phyloP scores from a whole-genome alignment of 441 rosid species.

The Populus hybrid region DNA sequence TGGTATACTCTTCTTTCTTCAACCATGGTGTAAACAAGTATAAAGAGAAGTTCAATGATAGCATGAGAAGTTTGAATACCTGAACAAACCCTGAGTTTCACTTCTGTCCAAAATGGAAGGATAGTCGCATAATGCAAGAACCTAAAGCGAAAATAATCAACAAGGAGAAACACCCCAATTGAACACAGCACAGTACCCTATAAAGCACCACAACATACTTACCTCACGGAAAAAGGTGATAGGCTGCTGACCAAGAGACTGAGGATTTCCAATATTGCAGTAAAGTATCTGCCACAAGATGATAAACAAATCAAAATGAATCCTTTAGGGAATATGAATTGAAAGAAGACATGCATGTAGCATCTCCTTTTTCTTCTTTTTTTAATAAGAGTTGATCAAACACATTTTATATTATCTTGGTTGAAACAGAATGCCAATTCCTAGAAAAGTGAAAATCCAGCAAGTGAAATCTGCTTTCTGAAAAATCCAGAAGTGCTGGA shows the following conservation, averaged over 20 bases:
- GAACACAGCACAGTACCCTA: constrained; percentile 3
- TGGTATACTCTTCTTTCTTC: not conserved
- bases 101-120: constrained; percentile 79
- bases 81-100: constrained; percentile 89
- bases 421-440: not conserved
- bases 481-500: not conserved
- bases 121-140: constrained; percentile 90
- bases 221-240: constrained; percentile 96
- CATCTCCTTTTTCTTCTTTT: not conserved
- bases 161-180: constrained; percentile 11
- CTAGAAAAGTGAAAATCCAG: not conserved
- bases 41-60: not conserved
- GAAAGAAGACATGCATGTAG: not conserved
- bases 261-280: constrained; percentile 96
- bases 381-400: not conserved
- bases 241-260: constrained; percentile 92
- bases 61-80: constrained; percentile 38
- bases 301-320: not conserved
- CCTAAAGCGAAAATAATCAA: constrained; percentile 40
- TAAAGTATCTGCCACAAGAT: constrained; percentile 61
- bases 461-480: not conserved
- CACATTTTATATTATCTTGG: not conserved
- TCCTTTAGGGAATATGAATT: not conserved
- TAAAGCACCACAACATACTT: constrained; percentile 9
- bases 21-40: not conserved